Evolutionary conservation across 257 asterid genomes (phyloP).

Genomic region (Salvia hispanica): DNA sequence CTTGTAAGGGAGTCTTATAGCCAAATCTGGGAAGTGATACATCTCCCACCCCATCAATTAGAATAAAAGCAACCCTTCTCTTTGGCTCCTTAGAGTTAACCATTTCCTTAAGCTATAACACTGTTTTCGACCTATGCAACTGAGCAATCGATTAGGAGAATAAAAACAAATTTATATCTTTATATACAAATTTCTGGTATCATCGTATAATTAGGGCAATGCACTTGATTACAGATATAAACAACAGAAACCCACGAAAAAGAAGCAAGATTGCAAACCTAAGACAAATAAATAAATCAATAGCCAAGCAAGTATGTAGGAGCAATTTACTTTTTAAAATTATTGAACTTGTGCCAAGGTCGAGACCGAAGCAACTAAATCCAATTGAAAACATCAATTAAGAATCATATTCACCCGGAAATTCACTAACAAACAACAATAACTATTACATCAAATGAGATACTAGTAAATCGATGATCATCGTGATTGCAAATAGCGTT

Average conservation of each 20-base stretch:
- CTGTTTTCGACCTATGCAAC: slow-evolving; percentile 15
- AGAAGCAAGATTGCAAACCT: neutral
- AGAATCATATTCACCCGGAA: neutral
- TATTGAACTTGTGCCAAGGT: neutral
- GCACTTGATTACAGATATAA: neutral
- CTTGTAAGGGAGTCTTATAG: slow-evolving; percentile 78
- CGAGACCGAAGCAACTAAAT: neutral
- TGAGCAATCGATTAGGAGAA: slow-evolving; percentile 3
- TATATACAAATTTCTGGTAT: neutral
- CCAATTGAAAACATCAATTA: neutral
- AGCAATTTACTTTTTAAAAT: neutral
- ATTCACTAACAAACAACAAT: neutral
- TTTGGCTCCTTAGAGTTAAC: slow-evolving; percentile 64
- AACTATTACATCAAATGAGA: neutral
- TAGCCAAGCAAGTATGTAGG: neutral
- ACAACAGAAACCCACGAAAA: neutral
- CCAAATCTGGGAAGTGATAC: slow-evolving; percentile 82
- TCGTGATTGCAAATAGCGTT: slow-evolving; percentile 1
- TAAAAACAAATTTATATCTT: neutral
- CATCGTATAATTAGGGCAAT: neutral
- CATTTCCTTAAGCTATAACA: slow-evolving; percentile 35
- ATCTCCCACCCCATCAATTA: slow-evolving; percentile 92
- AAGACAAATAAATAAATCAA: neutral
- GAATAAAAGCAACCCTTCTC: slow-evolving; percentile 89
- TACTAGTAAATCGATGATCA: neutral